Percentiles rank a stretch among this genome's conserved stretches.
Evolutionary conservation across 345 rosid genomes (phyloP).

Genomic region (Bruguiera parviflora): DNA sequence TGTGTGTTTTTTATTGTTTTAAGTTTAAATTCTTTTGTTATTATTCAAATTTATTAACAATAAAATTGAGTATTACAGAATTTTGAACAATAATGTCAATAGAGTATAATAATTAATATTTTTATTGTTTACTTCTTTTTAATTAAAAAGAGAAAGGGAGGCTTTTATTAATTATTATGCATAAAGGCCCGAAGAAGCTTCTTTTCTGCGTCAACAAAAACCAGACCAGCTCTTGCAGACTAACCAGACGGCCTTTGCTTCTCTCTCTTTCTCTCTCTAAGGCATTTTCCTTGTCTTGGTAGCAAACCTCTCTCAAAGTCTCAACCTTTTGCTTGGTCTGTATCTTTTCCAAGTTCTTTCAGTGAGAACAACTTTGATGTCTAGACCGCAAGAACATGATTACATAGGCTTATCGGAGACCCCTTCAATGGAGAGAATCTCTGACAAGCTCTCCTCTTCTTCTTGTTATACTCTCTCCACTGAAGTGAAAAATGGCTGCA

Average conservation of each 20-base stretch:
- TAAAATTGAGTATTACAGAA: no score
- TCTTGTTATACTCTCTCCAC: slow-evolving; percentile 29
- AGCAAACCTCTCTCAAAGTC: neutral
- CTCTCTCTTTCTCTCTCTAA: neutral
- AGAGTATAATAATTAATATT: no score
- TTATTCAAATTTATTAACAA: no score
- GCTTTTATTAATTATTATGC: neutral
- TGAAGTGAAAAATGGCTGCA: slow-evolving; percentile 19
- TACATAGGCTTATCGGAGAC: slow-evolving; percentile 58
- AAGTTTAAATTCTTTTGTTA: no score
- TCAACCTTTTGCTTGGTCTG: slow-evolving; percentile 1
- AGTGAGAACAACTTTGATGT: slow-evolving; percentile 33
- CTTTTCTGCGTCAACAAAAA: slow-evolving; percentile 35
- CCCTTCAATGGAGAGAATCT: slow-evolving; percentile 41
- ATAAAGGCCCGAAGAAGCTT: slow-evolving; percentile 44
- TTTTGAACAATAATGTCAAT: no score
- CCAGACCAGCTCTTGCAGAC: slow-evolving; percentile 23
- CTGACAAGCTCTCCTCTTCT: slow-evolving; percentile 39
- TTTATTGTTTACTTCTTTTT: no score
- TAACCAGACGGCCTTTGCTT: neutral
- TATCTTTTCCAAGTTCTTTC: neutral
- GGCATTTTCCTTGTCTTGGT: neutral
- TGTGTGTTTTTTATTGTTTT: no score
- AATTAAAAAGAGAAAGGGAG: no score
- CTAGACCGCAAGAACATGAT: slow-evolving; percentile 53